Base-by-base conservation (phyloP, 345 rosid species). In the Gossypium bickii region DNA sequence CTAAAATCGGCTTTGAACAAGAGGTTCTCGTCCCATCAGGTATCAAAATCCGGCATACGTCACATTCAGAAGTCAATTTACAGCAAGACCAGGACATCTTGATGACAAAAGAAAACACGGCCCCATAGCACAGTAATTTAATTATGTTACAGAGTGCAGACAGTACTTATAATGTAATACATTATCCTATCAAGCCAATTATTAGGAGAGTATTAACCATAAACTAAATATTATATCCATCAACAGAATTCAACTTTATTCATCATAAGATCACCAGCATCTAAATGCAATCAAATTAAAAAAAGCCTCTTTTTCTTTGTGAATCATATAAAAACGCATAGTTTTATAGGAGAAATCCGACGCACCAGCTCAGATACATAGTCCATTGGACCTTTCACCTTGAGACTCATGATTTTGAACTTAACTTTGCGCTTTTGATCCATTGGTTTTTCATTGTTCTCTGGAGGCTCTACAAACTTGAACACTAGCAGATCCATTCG, bases 281-380 rank as follows among this genome's bases (percentile, higher is more conserved):
- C 38, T 34, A 34, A 34, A 34, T 4, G 38, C 38, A 34, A 34
- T 34, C 38, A 34, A 4, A 34, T 34, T 34, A 34, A 34, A 34
- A 34, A 34, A 34, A 34, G 6, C 4, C 38, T 4, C 38, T 34
- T 34, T 4, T 34, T 34, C 38, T 34, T 34, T 29, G 22, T 16
- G 17, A 43, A 27, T 41, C 27, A 24, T 29, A 69, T 61, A n/a
- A 71, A 4, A 57, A 80, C 55, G 6, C 20, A 71, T 15, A 25
- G 8, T 25, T 67, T 70, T 52, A 52, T 52, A 25, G 48, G 49
- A 72, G 59, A 29, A 44, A 20, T 56, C 53, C 3, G 66, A 82
- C 98, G 8, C 78, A 96, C 99, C 97, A 96, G 89, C 83, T 96
- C 99, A 76, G 99, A 90, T 2, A 93, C 93, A 79, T 89, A 93